Evolutionary conservation across 2,329 filamentous ascomycete genomes (phyloP), one percentile per base, ranked within the genome.

Genomic region (Penicillium sp.): DNA sequence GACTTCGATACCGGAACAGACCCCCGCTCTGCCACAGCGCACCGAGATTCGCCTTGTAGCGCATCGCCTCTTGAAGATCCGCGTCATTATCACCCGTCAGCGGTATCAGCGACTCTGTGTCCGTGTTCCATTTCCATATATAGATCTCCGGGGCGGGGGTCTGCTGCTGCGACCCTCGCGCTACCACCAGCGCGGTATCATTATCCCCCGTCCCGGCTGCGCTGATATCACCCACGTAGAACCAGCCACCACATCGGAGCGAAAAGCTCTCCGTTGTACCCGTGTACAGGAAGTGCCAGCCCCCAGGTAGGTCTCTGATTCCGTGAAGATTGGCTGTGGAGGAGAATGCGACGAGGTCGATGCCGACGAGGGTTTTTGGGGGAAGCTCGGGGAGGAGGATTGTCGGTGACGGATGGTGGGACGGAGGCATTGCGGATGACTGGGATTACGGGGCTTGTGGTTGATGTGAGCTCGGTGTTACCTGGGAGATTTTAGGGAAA

Each of bases 271-370:
- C 79, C 56, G 83, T 85, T 19, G 82, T 81, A 24, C 85, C 82
- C 0, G 81, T 84, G 69, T 87, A 89, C 18, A 87, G 72, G 63
- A 88, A 87, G 68, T 88, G 86, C 68, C 82, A 79, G 44, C 86
- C 86, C 2, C 75, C 66, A 0, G 85, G 83, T 4, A 89, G 66
- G 62, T 85, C 80, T 61, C 83, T 85, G 65, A 89, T 82, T 31
- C 86, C 86, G 57, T 81, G 79, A 72, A 89, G 88, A 54, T 83
- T 82, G 11, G 83, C 77, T 11, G 85, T 85, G 4, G 85, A 84
- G 16, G 84, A 87, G 73, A 89, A 88, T 47, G 85, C 85, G 51
- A 88, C 79, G 19, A 83, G 76, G 64, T 82, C 78, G 57, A 82
- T 76, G 41, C 80, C 86, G 63, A 83, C 82, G 35, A 82, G 70